Conservation (phyloP, 306 rosid genomes). For the Arachis hypogaea region DNA sequence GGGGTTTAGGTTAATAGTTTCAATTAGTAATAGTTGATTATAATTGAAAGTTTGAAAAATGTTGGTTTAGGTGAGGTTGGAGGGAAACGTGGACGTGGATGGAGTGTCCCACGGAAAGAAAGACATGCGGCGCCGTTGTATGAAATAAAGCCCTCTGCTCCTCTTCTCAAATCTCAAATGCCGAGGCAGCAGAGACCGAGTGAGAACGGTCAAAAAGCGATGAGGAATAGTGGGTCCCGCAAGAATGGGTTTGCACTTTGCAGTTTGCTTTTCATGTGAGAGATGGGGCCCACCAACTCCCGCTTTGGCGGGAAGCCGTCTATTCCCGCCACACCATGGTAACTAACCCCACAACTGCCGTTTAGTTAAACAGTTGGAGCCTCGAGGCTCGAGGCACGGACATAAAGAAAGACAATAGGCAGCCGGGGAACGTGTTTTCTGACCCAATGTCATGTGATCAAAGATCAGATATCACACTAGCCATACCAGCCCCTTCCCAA, state of each 20-base stretch:
- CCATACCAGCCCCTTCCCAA: not conserved
- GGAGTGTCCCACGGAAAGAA: conserved; percentile 44
- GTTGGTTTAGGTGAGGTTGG: conserved; percentile 37
- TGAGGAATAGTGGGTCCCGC: not conserved
- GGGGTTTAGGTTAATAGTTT: not conserved
- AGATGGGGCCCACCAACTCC: conserved; percentile 30
- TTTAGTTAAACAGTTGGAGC: conserved; percentile 14
- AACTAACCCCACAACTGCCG: not conserved
- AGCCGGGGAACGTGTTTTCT: conserved; percentile 57
- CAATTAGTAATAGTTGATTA: not conserved
- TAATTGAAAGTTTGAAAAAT: conserved; percentile 28
- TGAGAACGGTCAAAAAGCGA: conserved; percentile 27
- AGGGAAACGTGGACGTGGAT: conserved; percentile 32
- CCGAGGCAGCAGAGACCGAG: not conserved
- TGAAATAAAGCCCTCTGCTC: not conserved
- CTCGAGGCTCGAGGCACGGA: not conserved
- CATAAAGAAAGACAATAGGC: conserved; percentile 38
- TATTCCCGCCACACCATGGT: conserved; percentile 53
- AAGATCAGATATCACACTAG: conserved; percentile 3
- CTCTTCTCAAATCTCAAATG: not conserved
- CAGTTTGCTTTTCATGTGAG: not conserved
- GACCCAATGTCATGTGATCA: conserved; percentile 44
- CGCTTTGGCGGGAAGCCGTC: conserved; percentile 53
- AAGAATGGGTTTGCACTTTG: too few species aligned
- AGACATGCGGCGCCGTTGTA: conserved; percentile 44